Evolutionary conservation across 164 flowering plant species (phyloP), one percentile per base, ranked within the genome.

Genomic region (Stephania japonica): DNA sequence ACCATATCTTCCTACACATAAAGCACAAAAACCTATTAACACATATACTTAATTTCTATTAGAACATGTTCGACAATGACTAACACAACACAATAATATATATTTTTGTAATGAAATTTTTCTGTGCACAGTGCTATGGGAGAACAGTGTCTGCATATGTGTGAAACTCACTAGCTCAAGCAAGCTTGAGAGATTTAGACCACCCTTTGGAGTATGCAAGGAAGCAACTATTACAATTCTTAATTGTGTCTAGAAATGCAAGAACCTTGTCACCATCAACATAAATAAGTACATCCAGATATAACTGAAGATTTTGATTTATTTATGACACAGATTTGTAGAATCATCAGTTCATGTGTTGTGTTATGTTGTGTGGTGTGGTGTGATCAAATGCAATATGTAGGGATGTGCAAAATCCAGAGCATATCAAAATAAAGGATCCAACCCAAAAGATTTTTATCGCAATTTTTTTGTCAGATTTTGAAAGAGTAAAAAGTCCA

Each of bases 1-100:
- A 38, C 69, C 69, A 67, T 14, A 38, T 18, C 69, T 13, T 32
- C 69, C 69, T 10, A 4, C 16, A 19, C 23, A 24, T 16, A 69
- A 69, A 69, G 25, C 18, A 69, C 23, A 75, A 75, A 65, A 50
- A 69, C 47, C 38, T 32, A 75, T 44, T 9, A 8, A 44, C 14
- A 44, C 14, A 44, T 44, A 44, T 44, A 44, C 14, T 8, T 44
- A 44, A 44, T 44, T 44, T 44, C 10, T 44, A 44, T 44, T 8
- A 44, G 14, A 44, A 44, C 50, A 13, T 13, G 14, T 0, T 44
- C 7, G 14, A 44, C 14, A 44, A 13, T 44, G 50, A 44, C 50
- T 8, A 44, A 44, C 50, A 44, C 14, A 44, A 44, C 50, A 44
- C 50, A 44, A 44, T 44, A 44, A 32, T 32, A 32, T 32, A 32